Evolutionary conservation across 495 filamentous ascomycete genomes (phyloP).

Genomic region (Entonaema liquescens): DNA sequence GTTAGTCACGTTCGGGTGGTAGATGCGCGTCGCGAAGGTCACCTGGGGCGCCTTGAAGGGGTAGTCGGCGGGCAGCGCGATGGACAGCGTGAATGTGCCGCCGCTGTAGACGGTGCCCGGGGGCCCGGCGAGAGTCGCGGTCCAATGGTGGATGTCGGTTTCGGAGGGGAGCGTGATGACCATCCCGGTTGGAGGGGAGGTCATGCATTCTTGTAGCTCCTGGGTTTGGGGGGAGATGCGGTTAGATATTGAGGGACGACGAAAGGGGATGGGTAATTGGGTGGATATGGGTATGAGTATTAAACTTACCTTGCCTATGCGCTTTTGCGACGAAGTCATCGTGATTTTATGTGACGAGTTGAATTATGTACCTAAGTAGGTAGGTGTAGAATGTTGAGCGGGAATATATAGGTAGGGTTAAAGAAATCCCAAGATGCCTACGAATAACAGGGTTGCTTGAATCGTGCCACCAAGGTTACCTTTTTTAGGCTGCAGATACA

Average conservation of each 20-base stretch:
- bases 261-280: background rate
- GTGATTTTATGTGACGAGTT: constrained; percentile 6
- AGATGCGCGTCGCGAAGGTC: constrained; percentile 92
- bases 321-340: constrained; percentile 50
- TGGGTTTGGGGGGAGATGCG: constrained; percentile 42
- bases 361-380: background rate
- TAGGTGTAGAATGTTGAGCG: background rate
- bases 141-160: constrained; percentile 85
- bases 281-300: background rate
- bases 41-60: constrained; percentile 93
- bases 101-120: constrained; percentile 76
- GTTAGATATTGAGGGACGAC: constrained; percentile 15
- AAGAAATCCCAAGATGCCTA: background rate
- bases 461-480: background rate
- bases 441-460: background rate
- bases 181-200: constrained; percentile 71
- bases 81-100: constrained; percentile 79
- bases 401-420: background rate
- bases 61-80: constrained; percentile 84
- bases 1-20: constrained; percentile 98
- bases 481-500: background rate
- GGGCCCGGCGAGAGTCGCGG: constrained; percentile 78
- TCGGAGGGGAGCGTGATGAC: constrained; percentile 70
- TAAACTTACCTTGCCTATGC: constrained; percentile 48
- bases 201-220: constrained; percentile 76